phyloP scores from a whole-genome alignment of 495 filamentous ascomycete genomes.

The Astrothelium subdiscretum region DNA sequence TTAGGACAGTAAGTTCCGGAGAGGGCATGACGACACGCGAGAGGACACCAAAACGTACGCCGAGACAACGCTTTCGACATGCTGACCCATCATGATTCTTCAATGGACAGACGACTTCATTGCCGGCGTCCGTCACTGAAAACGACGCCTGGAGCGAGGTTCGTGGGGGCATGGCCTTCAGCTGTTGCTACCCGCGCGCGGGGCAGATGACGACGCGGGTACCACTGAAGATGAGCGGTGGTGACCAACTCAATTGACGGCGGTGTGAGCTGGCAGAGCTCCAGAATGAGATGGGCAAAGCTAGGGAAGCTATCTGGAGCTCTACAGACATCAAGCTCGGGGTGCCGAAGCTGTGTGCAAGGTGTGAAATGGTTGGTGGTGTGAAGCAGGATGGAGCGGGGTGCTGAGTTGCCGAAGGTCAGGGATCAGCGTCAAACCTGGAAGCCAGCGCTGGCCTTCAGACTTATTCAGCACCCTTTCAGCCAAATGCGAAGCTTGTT shows the following conservation, averaged over 20 bases:
- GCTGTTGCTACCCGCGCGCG: background rate
- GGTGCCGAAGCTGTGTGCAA: background rate
- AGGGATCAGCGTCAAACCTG: background rate
- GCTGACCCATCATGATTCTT: constrained; percentile 92
- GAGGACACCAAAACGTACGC: constrained; percentile 50
- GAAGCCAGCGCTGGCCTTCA: background rate
- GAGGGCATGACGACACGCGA: background rate
- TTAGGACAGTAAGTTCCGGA: constrained; percentile 12
- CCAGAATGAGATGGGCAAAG: background rate
- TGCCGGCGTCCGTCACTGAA: constrained; percentile 80
- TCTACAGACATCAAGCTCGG: background rate
- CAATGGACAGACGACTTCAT: constrained; percentile 94
- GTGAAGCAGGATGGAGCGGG: background rate
- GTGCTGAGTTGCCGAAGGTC: constrained; percentile 1
- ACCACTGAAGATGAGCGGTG: background rate
- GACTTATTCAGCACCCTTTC: background rate
- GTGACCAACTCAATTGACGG: background rate
- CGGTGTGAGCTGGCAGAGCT: background rate
- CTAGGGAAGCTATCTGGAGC: background rate
- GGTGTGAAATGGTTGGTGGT: background rate
- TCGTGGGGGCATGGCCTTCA: constrained; percentile 61
- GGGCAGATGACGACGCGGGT: background rate
- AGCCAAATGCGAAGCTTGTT: background rate
- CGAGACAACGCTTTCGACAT: constrained; percentile 94
- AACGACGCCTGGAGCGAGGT: constrained; percentile 81